phyloP scores from a whole-genome alignment of 140 eudicot species.

The Eryngium alpinum region DNA sequence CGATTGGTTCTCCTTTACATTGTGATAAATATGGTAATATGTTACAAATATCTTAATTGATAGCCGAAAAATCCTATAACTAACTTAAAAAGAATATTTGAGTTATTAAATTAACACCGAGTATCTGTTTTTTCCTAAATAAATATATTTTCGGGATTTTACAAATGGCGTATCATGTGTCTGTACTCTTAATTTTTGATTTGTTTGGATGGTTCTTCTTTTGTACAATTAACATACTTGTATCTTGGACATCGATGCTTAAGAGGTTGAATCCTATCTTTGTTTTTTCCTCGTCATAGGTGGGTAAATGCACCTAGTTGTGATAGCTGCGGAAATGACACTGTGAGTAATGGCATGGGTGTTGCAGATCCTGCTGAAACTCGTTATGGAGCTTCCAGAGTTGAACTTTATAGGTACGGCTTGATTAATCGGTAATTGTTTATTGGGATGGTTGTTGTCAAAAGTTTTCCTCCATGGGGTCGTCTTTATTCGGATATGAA shows the following conservation, averaged over 20 bases:
- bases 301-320: constrained; percentile 94
- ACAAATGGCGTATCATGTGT: background rate
- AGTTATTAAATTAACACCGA: too few relatives aligned
- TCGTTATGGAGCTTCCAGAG: constrained; percentile 67
- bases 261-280: background rate
- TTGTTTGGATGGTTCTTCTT: constrained; percentile 3
- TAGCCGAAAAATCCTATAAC: too few relatives aligned
- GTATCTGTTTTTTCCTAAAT: too few relatives aligned
- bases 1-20: too few relatives aligned
- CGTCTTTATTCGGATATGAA: background rate
- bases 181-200: background rate
- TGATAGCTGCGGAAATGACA: constrained; percentile 71
- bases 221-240: background rate
- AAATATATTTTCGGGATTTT: too few relatives aligned
- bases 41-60: too few relatives aligned
- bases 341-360: constrained; percentile 71
- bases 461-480: too few relatives aligned
- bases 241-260: background rate
- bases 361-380: constrained; percentile 48
- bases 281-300: constrained; percentile 27
- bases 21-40: too few relatives aligned
- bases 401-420: constrained; percentile 81
- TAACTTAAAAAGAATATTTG: too few relatives aligned
- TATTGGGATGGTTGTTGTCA: too few relatives aligned
- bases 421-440: background rate